These are phyloP conservation scores for Clitopilus hobsonii DNA, from an alignment of 768 basidiomycete species.

Conservation along the genomic window DNA sequence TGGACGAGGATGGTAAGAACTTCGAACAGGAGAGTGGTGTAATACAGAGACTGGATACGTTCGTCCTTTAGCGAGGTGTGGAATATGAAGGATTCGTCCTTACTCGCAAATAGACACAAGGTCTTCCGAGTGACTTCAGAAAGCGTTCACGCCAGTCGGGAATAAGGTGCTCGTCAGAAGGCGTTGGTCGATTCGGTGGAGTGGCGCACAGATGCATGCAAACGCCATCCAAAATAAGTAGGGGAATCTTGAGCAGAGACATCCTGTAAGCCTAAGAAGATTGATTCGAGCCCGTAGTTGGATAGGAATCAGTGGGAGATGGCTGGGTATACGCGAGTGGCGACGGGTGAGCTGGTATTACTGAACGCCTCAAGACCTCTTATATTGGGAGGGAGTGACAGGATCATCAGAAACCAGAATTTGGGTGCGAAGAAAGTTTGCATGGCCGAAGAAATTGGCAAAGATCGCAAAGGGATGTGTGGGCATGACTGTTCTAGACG, in stretches of 20 bases:
- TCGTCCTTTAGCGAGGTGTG: not conserved
- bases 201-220: conserved; percentile 32
- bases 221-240: conserved; percentile 27
- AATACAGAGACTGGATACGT: conserved; percentile 20
- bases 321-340: not conserved
- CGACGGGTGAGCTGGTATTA: not conserved
- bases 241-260: conserved; percentile 28
- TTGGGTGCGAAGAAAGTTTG: not conserved
- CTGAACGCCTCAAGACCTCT: no score
- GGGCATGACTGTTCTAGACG: not conserved
- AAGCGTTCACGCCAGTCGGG: conserved; percentile 30
- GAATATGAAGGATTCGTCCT: not conserved
- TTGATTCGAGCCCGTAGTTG: not conserved
- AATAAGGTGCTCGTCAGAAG: conserved; percentile 17
- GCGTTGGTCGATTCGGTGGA: conserved; percentile 26
- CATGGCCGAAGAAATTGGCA: not conserved
- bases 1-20: conserved; percentile 21
- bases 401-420: not conserved
- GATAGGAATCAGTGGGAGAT: not conserved
- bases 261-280: not conserved
- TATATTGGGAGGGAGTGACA: not conserved
- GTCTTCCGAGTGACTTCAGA: conserved; percentile 21
- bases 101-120: conserved; percentile 24
- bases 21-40: conserved; percentile 20
- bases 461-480: not conserved